These are phyloP conservation scores for Kuraishia capsulata DNA, from an alignment of 805 yeast genomes.

Conservation along the genomic window DNA sequence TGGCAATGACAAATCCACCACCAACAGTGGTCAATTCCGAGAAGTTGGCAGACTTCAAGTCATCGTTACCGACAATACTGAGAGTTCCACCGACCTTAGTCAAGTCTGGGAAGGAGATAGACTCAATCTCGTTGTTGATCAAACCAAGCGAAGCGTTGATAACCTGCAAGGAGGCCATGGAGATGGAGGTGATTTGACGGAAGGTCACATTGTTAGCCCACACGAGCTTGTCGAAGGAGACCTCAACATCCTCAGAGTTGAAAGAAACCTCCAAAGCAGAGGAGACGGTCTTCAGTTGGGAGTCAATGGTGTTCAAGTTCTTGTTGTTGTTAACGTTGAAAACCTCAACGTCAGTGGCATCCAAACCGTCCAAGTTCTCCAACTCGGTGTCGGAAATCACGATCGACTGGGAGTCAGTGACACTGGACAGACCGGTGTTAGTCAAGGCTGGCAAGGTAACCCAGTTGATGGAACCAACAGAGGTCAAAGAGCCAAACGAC, in stretches of 20 bases:
- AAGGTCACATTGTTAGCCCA: conserved; percentile 87
- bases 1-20: conserved; percentile 88
- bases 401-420: conserved; percentile 65
- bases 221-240: conserved; percentile 56
- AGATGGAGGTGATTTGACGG: conserved; percentile 69
- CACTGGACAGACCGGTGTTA: conserved; percentile 61
- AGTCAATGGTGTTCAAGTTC: conserved; percentile 61
- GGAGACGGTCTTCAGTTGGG: conserved; percentile 67
- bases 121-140: conserved; percentile 58
- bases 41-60: conserved; percentile 62
- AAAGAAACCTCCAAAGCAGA: conserved; percentile 69
- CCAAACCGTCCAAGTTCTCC: conserved; percentile 58
- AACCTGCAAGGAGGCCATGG: conserved; percentile 55
- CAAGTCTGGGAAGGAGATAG: conserved; percentile 46
- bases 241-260: conserved; percentile 74
- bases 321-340: conserved; percentile 89
- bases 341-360: conserved; percentile 34
- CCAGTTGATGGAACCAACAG: conserved; percentile 75
- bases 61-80: conserved; percentile 63
- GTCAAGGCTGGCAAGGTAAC: conserved; percentile 81
- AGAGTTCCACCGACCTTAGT: conserved; percentile 71
- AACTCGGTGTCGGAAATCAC: conserved; percentile 68
- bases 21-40: conserved; percentile 64
- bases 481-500: conserved; percentile 67
- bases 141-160: conserved; percentile 82